Conservation (phyloP, 257 asterid species). For the Solanum lignicaule region DNA sequence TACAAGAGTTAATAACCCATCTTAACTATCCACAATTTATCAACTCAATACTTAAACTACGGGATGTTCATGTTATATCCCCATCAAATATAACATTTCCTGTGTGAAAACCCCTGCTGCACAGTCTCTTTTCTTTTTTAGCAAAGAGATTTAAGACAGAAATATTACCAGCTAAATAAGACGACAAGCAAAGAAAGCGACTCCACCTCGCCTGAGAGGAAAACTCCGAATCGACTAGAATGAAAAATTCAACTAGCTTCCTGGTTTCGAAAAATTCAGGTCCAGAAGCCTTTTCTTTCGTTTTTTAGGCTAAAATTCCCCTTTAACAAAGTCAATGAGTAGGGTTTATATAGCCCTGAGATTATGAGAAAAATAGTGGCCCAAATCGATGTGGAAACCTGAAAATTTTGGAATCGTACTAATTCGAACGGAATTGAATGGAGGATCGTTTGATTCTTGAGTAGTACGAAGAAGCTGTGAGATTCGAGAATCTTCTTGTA, state of each 20-base stretch:
- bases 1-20: too few species aligned
- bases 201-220: not conserved
- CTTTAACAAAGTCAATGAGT: too few species aligned
- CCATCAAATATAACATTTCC: too few species aligned
- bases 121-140: too few species aligned
- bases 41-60: too few species aligned
- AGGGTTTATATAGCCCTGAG: not conserved
- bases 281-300: not conserved
- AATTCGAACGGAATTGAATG: not conserved
- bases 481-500: too few species aligned
- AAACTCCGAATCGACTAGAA: not conserved
- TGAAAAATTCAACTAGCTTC: not conserved
- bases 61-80: too few species aligned
- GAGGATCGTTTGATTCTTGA: not conserved
- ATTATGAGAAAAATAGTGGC: not conserved
- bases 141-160: too few species aligned
- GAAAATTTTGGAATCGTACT: not conserved
- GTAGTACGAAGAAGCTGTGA: too few species aligned
- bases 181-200: not conserved
- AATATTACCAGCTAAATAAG: not conserved
- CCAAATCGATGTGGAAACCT: not conserved
- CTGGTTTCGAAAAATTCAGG: not conserved
- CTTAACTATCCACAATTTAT: too few species aligned
- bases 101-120: too few species aligned
- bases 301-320: too few species aligned